phyloP scores from a whole-genome alignment of 805 yeast genomes.

The Nakazawaea ernobii region DNA sequence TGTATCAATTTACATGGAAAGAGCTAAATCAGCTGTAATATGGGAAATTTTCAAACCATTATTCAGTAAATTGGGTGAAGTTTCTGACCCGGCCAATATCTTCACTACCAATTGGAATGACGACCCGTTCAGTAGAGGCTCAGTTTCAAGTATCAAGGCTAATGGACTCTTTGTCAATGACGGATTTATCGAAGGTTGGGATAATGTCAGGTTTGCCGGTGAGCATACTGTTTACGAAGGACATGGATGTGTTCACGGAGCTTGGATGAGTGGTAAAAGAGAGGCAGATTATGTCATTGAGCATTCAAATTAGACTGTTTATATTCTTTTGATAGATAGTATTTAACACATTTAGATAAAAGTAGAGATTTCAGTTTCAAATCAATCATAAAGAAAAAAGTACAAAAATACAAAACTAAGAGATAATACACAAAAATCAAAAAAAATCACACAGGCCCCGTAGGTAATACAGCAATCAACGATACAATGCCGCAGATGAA shows the following conservation, averaged over 20 bases:
- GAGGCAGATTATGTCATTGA: constrained; percentile 31
- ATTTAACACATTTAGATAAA: too few relatives aligned
- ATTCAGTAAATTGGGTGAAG: constrained; percentile 23
- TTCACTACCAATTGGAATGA: constrained; percentile 41
- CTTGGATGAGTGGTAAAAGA: constrained; percentile 44
- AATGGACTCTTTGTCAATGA: constrained; percentile 33
- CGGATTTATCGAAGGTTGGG: constrained; percentile 26
- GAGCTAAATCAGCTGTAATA: constrained; percentile 28
- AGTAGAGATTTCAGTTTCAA: too few relatives aligned
- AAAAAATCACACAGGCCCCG: neutral
- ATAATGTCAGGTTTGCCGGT: constrained; percentile 48
- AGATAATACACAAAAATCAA: neutral
- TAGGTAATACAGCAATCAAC: neutral
- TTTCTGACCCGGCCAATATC: constrained; percentile 22
- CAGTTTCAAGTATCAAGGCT: constrained; percentile 35
- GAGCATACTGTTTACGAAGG: constrained; percentile 49
- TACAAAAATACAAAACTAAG: neutral
- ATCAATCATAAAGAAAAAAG: neutral
- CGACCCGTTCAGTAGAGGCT: constrained; percentile 48
- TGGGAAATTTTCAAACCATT: constrained; percentile 43
- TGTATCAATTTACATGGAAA: constrained; percentile 41
- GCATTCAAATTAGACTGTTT: neutral
- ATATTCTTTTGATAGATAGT: neutral
- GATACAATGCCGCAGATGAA: constrained; percentile 9
- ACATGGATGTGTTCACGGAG: constrained; percentile 56